A percentile compares a stretch with the other conserved stretches of the same genome.
phyloP scores from a whole-genome alignment of 768 basidiomycete genomes.

The Termitomyces sp. region DNA sequence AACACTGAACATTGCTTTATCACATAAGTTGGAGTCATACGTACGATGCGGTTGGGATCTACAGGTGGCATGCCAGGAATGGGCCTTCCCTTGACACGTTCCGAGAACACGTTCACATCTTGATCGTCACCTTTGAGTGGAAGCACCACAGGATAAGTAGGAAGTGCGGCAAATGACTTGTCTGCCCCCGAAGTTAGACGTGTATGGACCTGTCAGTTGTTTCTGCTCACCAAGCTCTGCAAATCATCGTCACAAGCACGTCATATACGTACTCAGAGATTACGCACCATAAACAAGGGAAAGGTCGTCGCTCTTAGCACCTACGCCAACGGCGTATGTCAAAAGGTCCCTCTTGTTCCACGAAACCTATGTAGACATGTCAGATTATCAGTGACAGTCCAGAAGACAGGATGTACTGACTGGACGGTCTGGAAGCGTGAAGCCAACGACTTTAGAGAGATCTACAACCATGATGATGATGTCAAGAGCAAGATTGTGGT shows the following conservation, averaged over 20 bases:
- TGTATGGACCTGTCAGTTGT: not conserved
- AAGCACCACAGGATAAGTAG: constrained; percentile 83
- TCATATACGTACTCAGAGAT: not conserved
- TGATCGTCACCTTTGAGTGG: constrained; percentile 61
- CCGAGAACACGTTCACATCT: constrained; percentile 68
- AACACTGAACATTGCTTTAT: not conserved
- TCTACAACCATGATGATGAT: constrained; percentile 43
- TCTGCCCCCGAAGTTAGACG: constrained; percentile 23
- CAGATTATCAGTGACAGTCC: not conserved
- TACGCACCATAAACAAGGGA: constrained; percentile 64
- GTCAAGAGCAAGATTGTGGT: not conserved
- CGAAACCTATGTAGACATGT: constrained; percentile 43
- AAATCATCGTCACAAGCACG: not conserved
- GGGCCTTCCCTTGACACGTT: constrained; percentile 35
- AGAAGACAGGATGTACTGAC: constrained; percentile 11
- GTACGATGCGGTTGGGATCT: constrained; percentile 64
- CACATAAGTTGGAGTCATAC: constrained; percentile 15
- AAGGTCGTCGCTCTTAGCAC: constrained; percentile 72
- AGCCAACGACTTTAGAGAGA: constrained; percentile 64
- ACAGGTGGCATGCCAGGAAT: constrained; percentile 68
- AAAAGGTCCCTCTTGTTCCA: constrained; percentile 86
- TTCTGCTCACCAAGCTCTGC: constrained; percentile 47
- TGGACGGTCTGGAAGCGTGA: constrained; percentile 29
- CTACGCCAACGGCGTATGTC: constrained; percentile 75
- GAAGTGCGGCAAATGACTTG: constrained; percentile 67